These are phyloP conservation scores for Starmerella cellae DNA, from an alignment of 805 yeast species.

Conservation along the genomic window DNA sequence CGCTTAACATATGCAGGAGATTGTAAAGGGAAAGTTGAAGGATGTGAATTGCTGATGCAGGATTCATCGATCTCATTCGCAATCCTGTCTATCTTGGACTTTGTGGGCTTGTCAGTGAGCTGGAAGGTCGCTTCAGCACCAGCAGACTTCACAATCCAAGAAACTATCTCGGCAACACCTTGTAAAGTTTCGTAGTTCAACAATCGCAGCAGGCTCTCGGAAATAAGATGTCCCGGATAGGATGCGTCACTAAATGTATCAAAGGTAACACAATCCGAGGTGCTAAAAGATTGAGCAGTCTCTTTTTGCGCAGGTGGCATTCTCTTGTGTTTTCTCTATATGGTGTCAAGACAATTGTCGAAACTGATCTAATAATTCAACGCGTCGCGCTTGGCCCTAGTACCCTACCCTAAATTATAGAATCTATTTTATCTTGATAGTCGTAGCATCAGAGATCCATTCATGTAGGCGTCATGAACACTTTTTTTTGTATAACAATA, in stretches of 20 bases:
- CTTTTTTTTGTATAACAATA: no score
- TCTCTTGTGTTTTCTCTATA: no score
- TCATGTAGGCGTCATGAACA: no score
- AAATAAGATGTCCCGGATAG: constrained; percentile 16
- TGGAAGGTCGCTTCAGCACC: constrained; percentile 11
- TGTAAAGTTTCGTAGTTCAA: constrained; percentile 17
- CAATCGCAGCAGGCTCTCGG: constrained; percentile 17
- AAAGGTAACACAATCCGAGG: constrained; percentile 12
- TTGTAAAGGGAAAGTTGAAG: constrained; percentile 8
- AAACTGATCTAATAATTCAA: no score
- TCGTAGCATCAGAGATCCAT: no score
- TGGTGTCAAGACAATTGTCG: no score
- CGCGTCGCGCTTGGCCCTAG: no score
- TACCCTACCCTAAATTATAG: no score
- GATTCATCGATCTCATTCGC: constrained; percentile 7
- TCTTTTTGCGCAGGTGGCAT: no score
- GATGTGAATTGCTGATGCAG: constrained; percentile 1
- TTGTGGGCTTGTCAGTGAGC: constrained; percentile 1
- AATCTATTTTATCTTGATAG: no score
- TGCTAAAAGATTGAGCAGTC: no score
- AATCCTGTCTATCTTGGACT: not conserved
- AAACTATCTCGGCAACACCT: constrained; percentile 17
- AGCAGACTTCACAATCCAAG: constrained; percentile 11
- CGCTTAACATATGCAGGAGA: constrained; percentile 7
- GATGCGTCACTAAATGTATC: constrained; percentile 16